Conservation (phyloP, 1,284 basidiomycete genomes). For the Puccinia horiana region DNA sequence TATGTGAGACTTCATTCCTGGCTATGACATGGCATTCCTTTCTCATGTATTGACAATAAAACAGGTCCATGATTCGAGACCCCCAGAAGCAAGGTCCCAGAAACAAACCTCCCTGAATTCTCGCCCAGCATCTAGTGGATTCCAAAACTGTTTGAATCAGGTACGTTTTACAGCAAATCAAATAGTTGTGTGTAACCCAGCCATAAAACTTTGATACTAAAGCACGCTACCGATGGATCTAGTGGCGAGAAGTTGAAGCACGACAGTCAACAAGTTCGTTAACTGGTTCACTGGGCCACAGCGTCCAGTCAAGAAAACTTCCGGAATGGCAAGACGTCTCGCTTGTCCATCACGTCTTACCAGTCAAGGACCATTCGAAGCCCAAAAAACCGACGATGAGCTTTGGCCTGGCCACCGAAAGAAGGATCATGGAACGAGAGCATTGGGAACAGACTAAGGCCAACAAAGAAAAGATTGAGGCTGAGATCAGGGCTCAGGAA, state of each 20-base stretch:
- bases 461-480: conserved; percentile 33
- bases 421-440: conserved; percentile 39
- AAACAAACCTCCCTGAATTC: not conserved
- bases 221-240: not conserved
- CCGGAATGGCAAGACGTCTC: conserved; percentile 45
- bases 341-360: conserved; percentile 46
- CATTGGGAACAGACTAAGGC: conserved; percentile 46
- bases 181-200: not conserved
- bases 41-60: not conserved
- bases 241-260: conserved; percentile 45
- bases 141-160: conserved; percentile 48
- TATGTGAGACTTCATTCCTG: not conserved
- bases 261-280: not conserved
- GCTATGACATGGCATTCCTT: not conserved
- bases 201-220: not conserved
- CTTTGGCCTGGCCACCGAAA: conserved; percentile 38
- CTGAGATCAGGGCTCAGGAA: conserved; percentile 34
- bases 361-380: conserved; percentile 38
- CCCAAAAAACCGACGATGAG: conserved; percentile 6
- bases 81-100: not conserved
- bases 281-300: not conserved
- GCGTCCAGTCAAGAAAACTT: conserved; percentile 1
- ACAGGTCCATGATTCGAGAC: conserved; percentile 1
- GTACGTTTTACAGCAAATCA: not conserved
- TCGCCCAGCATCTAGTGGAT: conserved; percentile 5